A percentile compares a stretch with the other conserved stretches of the same genome.
Conservation (phyloP, 768 basidiomycete species). For the Phlebiopsis gigantea region DNA sequence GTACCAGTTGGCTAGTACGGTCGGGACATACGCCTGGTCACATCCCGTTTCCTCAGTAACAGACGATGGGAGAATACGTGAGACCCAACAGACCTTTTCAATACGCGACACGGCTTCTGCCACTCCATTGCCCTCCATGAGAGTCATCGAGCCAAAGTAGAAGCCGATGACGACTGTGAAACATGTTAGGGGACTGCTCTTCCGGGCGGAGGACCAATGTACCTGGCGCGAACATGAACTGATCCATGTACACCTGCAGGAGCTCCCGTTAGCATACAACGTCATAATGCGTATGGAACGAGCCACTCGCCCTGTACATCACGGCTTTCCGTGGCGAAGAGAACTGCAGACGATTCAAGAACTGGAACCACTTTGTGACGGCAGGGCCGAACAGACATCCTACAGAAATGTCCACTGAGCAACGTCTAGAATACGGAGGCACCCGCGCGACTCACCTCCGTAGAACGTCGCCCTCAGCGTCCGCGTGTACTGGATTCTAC, state of each 20-base stretch:
- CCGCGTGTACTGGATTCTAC: background rate
- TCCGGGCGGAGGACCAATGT: conserved; percentile 31
- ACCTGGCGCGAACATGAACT: conserved; percentile 72
- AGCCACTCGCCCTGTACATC: conserved; percentile 49
- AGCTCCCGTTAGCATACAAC: background rate
- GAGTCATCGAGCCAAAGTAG: conserved; percentile 73
- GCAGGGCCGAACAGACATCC: conserved; percentile 76
- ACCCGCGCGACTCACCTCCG: conserved; percentile 44
- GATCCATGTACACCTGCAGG: conserved; percentile 73
- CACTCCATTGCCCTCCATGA: conserved; percentile 69
- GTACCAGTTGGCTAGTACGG: conserved; percentile 73
- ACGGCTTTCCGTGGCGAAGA: conserved; percentile 51
- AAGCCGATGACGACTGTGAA: conserved; percentile 38
- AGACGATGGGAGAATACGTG: background rate
- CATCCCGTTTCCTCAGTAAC: background rate
- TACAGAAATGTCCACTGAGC: conserved; percentile 17
- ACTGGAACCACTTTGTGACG: conserved; percentile 77
- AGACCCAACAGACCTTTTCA: conserved; percentile 22
- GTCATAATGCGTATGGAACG: background rate
- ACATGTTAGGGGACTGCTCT: background rate
- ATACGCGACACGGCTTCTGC: conserved; percentile 46
- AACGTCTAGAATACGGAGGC: background rate
- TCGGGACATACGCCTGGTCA: conserved; percentile 62
- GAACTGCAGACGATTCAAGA: conserved; percentile 69
- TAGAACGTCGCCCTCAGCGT: conserved; percentile 37